Conservation (phyloP, 202 grass and related monocot genomes). For the Panicum hallii region DNA sequence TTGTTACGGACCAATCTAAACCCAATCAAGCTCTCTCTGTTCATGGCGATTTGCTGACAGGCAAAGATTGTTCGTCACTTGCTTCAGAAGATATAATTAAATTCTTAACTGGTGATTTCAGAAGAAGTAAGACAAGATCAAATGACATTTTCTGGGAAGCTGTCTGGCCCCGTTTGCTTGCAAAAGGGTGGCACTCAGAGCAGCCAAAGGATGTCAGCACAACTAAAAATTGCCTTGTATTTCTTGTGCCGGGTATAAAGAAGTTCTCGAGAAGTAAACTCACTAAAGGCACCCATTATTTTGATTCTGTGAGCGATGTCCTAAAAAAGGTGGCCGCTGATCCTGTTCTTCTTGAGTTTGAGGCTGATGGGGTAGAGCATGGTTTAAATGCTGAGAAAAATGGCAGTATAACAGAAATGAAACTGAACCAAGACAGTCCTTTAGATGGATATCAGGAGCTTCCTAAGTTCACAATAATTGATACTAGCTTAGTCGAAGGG, state of each 20-base stretch:
- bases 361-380: constrained; percentile 48
- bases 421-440: constrained; percentile 46
- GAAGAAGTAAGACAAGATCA: constrained; percentile 87
- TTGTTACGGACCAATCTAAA: constrained; percentile 66
- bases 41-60: constrained; percentile 69
- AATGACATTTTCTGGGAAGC: constrained; percentile 99
- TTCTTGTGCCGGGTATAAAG: constrained; percentile 68
- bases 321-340: constrained; percentile 71
- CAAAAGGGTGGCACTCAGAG: constrained; percentile 95
- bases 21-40: constrained; percentile 52
- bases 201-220: constrained; percentile 73
- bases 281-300: constrained; percentile 84
- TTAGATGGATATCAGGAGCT: constrained; percentile 57
- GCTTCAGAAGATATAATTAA: constrained; percentile 86
- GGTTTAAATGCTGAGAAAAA: constrained; percentile 43
- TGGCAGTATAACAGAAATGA: constrained; percentile 38
- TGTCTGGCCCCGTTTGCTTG: constrained; percentile 92
- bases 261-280: constrained; percentile 80
- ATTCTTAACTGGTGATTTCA: constrained; percentile 95
- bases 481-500: constrained; percentile 78
- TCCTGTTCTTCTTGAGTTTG: constrained; percentile 72
- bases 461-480: constrained; percentile 86
- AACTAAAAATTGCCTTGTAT: constrained; percentile 81
- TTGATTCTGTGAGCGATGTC: constrained; percentile 86
- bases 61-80: constrained; percentile 89